Evolutionary conservation across 1,284 basidiomycete genomes (phyloP).

Genomic region (Heimioporus retisporus): DNA sequence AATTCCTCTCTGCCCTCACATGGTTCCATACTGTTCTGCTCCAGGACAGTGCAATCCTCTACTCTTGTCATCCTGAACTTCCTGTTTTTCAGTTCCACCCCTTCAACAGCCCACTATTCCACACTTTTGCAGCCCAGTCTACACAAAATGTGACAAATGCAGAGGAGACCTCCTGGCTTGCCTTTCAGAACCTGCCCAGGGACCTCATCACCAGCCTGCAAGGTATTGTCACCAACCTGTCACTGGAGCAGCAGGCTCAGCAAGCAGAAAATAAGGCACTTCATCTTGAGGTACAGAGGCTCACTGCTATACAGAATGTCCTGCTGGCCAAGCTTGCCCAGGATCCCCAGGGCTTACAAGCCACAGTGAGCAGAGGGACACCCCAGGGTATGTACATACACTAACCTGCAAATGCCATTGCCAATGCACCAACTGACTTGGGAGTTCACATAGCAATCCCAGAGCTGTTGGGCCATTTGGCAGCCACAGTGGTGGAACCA

Average conservation of each 20-base stretch:
- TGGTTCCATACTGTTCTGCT: no score
- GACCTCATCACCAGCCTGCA: conserved; percentile 18
- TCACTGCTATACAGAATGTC: conserved; percentile 1
- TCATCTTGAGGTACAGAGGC: conserved; percentile 2
- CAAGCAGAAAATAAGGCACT: conserved; percentile 7
- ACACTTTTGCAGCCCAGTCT: conserved; percentile 25
- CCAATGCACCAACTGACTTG: no score
- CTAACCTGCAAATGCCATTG: no score
- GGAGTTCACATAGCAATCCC: no score
- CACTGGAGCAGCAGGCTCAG: conserved; percentile 18
- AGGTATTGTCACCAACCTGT: conserved; percentile 16
- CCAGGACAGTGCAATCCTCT: conserved; percentile 39
- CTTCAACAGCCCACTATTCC: conserved; percentile 31
- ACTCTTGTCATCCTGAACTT: conserved; percentile 20
- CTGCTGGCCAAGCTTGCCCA: no score
- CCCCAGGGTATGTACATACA: no score
- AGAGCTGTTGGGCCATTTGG: no score
- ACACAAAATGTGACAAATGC: conserved; percentile 18
- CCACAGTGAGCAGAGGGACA: background rate
- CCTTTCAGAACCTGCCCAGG: conserved; percentile 26
- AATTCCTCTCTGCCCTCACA: no score
- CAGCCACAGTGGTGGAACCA: no score
- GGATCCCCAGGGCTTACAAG: no score
- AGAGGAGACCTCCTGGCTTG: conserved; percentile 22
- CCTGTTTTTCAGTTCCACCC: conserved; percentile 29